Evolutionary conservation across 1,284 basidiomycete genomes (phyloP).

Genomic region (Ceratobasidium sp.): DNA sequence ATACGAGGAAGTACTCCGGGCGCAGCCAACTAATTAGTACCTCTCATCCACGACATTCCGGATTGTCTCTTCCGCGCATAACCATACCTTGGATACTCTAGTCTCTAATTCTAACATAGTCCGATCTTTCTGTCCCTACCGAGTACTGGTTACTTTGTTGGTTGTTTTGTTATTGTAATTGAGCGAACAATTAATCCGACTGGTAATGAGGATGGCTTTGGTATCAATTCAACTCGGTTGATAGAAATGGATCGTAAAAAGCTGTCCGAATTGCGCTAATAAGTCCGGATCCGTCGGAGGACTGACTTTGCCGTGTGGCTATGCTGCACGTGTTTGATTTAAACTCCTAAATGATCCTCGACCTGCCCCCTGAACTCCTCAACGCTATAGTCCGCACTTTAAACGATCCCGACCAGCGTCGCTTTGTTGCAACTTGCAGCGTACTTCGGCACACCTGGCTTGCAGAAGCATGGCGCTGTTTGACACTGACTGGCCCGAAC

Average conservation of each 20-base stretch:
- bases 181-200: slow-evolving; percentile 14
- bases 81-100: slow-evolving; percentile 29
- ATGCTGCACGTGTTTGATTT: slow-evolving; percentile 2
- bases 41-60: neutral
- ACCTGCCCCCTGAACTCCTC: slow-evolving; percentile 31
- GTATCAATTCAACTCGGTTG: neutral
- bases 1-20: slow-evolving; percentile 53
- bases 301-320: slow-evolving; percentile 5
- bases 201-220: slow-evolving; percentile 1
- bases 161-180: slow-evolving; percentile 29
- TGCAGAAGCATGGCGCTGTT: slow-evolving; percentile 27
- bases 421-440: slow-evolving; percentile 22
- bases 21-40: slow-evolving; percentile 12
- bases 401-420: slow-evolving; percentile 17
- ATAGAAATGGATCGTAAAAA: neutral
- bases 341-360: slow-evolving; percentile 30
- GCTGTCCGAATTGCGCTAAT: neutral
- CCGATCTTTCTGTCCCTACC: slow-evolving; percentile 11
- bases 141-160: slow-evolving; percentile 12
- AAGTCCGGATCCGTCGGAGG: neutral
- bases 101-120: slow-evolving; percentile 30
- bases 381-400: slow-evolving; percentile 27
- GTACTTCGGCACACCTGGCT: slow-evolving; percentile 33
- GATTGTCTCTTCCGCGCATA: slow-evolving; percentile 1
- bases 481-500: slow-evolving; percentile 24